A percentile compares a stretch with the other conserved stretches of the same genome.
Evolutionary conservation across 164 flowering plant species (phyloP).

Genomic region (Akebia trifoliata): DNA sequence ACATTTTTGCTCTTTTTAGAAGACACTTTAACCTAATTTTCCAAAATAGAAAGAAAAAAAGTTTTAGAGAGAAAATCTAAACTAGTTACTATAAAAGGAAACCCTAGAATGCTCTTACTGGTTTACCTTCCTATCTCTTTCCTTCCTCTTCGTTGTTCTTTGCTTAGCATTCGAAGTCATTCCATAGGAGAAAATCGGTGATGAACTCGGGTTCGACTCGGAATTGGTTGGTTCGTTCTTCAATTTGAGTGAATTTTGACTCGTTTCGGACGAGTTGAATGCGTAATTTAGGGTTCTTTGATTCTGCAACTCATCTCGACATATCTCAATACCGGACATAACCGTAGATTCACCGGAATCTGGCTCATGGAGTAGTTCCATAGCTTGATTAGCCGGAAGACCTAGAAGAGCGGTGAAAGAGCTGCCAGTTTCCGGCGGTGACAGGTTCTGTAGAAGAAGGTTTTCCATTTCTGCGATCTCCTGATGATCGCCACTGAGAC

Average conservation of each 20-base stretch:
- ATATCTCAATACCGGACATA: slow-evolving; percentile 10
- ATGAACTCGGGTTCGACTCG: slow-evolving; percentile 31
- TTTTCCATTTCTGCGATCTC: slow-evolving; percentile 17
- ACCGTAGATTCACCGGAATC: slow-evolving; percentile 18
- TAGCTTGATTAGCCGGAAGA: slow-evolving; percentile 60
- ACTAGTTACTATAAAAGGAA: slow-evolving; percentile 13
- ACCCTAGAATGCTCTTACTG: slow-evolving; percentile 14
- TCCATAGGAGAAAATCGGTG: slow-evolving; percentile 35
- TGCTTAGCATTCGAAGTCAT: slow-evolving; percentile 21
- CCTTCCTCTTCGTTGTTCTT: slow-evolving; percentile 59
- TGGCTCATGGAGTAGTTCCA: slow-evolving; percentile 59
- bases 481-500: slow-evolving; percentile 1
- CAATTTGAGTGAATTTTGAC: slow-evolving; percentile 30
- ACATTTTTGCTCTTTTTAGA: slow-evolving; percentile 48
- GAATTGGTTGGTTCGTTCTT: slow-evolving; percentile 56
- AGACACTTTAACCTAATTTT: slow-evolving; percentile 43
- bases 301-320: slow-evolving; percentile 1
- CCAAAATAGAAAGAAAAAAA: slow-evolving; percentile 3
- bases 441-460: slow-evolving; percentile 3
- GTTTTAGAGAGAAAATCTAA: neutral
- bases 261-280: slow-evolving; percentile 17
- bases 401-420: slow-evolving; percentile 86
- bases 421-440: slow-evolving; percentile 35
- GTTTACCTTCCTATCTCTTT: slow-evolving; percentile 55
- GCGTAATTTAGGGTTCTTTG: slow-evolving; percentile 12